Evolutionary conservation across 2,329 filamentous ascomycete species (phyloP).

Genomic region (Fusarium albosuccineum): DNA sequence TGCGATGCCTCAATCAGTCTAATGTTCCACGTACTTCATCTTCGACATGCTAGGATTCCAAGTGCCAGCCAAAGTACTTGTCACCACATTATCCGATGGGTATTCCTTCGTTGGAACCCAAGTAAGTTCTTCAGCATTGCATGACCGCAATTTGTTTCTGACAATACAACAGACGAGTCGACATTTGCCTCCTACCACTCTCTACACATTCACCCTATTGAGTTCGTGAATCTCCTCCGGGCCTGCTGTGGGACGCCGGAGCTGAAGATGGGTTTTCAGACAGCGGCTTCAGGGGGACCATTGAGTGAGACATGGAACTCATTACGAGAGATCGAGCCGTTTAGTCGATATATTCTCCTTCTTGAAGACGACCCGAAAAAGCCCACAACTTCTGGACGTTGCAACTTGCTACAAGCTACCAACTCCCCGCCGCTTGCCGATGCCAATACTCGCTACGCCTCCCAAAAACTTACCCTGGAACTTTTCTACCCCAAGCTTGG

Average conservation of each 20-base stretch:
- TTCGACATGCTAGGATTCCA: conserved; percentile 76
- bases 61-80: conserved; percentile 75
- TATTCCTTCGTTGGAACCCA: conserved; percentile 85
- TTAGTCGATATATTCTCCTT: conserved; percentile 69
- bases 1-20: conserved; percentile 84
- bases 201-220: conserved; percentile 71
- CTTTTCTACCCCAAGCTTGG: conserved; percentile 66
- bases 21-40: conserved; percentile 76
- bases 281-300: conserved; percentile 60
- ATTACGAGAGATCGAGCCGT: conserved; percentile 57
- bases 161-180: conserved; percentile 69
- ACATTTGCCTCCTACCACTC: conserved; percentile 75
- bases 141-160: not conserved
- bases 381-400: not conserved
- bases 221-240: conserved; percentile 77
- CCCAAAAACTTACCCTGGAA: conserved; percentile 66
- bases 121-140: conserved; percentile 63
- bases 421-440: conserved; percentile 46
- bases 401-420: conserved; percentile 13
- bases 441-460: conserved; percentile 53
- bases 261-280: conserved; percentile 48
- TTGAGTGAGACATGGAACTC: conserved; percentile 63
- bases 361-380: conserved; percentile 52
- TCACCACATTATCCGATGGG: conserved; percentile 83
- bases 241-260: conserved; percentile 71